Base-by-base conservation (phyloP, 2,329 filamentous ascomycete genomes). In the Coniochaeta sp. region DNA sequence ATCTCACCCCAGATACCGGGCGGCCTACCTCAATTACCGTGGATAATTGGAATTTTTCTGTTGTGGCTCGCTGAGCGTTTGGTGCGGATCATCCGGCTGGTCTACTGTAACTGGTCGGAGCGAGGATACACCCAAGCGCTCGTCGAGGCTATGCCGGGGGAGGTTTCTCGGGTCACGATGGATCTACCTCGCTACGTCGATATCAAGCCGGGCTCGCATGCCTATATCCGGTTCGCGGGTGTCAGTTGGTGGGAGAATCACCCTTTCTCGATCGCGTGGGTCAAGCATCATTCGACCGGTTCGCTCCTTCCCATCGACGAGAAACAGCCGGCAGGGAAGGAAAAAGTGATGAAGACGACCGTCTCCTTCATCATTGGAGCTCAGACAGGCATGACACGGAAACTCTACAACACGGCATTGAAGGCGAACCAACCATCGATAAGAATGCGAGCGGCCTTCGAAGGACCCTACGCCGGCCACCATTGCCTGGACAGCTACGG, bases 401-500 rank as follows among this genome's bases (percentile, higher is more conserved):
- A 86, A 67, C 84, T 98, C 2, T 96, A 86, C 78, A 79, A 89
- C 67, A 85, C 81, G 62, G 91, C 90, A 7, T 74, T 79, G 22
- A 77, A 79, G n/a, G 73, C 75, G 26, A 78, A 77, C 34, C 28
- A 34, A 17, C 54, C 28, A 2, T 79, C 80, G 16, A 77, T 93
- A 62, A 80, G 80, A 12, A 79, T 93, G 60, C 82, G 81, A 61
- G 92, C 91, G 36, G 86, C 90, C 61, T 85, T 96, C 63, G 95
- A 98, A 76, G 95, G 95, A 0, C 93, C 95, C 0, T 98, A 98
- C 71, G 88, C 86, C 5, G 88, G 88, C 47, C 88, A 91, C 70
- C 89, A 96, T 74, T 87, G 86, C 62, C 87, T 98, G 64, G 88
- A 92, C 73, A 97, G 93, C 8, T 98, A 97, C 74, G 93, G 95